A percentile compares a stretch with the other conserved stretches of the same genome.
Conservation (phyloP, 1,284 basidiomycete genomes). For the Rhodofomes roseus region DNA sequence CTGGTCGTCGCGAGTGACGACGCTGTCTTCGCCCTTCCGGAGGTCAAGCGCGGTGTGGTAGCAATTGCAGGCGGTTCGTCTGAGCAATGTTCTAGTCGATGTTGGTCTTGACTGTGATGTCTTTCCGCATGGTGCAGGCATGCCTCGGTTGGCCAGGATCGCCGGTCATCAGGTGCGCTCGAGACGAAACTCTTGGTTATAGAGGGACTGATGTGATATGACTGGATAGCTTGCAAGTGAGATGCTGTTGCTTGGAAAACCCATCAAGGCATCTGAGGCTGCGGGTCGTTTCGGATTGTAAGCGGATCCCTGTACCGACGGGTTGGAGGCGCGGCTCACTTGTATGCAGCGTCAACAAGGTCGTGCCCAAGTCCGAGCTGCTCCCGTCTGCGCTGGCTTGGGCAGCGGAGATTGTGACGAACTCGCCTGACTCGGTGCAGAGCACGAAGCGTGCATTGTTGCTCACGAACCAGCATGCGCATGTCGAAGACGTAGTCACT, state of each 20-base stretch:
- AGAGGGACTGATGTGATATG: neutral
- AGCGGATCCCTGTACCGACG: slow-evolving; percentile 24
- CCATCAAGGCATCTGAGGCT: slow-evolving; percentile 66
- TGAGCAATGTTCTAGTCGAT: neutral
- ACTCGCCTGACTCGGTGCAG: slow-evolving; percentile 81
- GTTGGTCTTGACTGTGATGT: neutral
- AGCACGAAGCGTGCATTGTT: slow-evolving; percentile 70
- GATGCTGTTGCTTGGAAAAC: slow-evolving; percentile 69
- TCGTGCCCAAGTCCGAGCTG: slow-evolving; percentile 57
- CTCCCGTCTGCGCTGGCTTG: slow-evolving; percentile 60
- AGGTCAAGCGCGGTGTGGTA: slow-evolving; percentile 78
- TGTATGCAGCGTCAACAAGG: slow-evolving; percentile 56
- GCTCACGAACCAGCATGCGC: slow-evolving; percentile 46
- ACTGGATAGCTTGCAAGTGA: slow-evolving; percentile 69
- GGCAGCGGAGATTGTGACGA: slow-evolving; percentile 57
- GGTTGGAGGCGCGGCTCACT: neutral
- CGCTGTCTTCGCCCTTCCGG: slow-evolving; percentile 75
- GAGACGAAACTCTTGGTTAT: neutral
- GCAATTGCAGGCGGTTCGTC: slow-evolving; percentile 72
- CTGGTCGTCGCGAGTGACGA: slow-evolving; percentile 73
- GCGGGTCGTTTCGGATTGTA: slow-evolving; percentile 73
- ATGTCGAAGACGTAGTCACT: slow-evolving; percentile 51
- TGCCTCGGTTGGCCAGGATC: slow-evolving; percentile 57
- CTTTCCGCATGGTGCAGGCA: slow-evolving; percentile 35
- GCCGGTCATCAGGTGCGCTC: slow-evolving; percentile 63